Base-by-base conservation (phyloP, 495 filamentous ascomycete genomes). In the Penicillium egyptiacum region DNA sequence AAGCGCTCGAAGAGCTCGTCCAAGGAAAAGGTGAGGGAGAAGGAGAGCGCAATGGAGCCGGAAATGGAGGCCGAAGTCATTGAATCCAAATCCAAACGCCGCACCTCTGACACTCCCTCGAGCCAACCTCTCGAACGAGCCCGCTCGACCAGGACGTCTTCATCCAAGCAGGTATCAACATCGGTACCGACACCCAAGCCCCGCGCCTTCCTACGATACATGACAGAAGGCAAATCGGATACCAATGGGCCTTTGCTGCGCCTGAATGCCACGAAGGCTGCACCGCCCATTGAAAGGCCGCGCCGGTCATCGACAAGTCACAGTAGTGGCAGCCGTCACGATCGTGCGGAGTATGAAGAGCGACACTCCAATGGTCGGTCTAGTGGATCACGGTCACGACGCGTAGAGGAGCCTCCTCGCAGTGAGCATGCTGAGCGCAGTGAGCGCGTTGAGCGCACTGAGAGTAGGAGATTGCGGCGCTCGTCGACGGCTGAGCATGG, bases 181-280 rank as follows among this genome's bases (percentile, higher is more conserved):
- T 59, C 72, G 4, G 48, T 56, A 0, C 58, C 67, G 7, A 67
- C 58, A 5, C 56, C 66, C 12, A 66, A 56, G 28, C 67, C 68
- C 26, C 64, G 70, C 46, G 66, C 67, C 17, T 74, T 76, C 62
- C 58, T 78, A 39, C 69, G 71, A 28, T 76, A 75, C 54, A 69
- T 75, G 68, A 70, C 63, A n/a, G 67, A 69, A 17, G 74, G 69
- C n/a, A 60, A 70, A 23, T 68, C 70, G 4, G 73, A 74, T 54
- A 69, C 58, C 2, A 72, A 71, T 30, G 68, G 67, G 2, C 71
- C 70, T 42, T 58, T 74, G 9, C 62, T 76, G 37, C 68, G 61
- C n/a, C 55, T 75, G 19, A 76, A 76, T 52, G 63, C 62, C 40
- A 55, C 61, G 23, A 76, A 72, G 43, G 70, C 73, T 7, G 44